A percentile compares a stretch with the other conserved stretches of the same genome.
Conservation (phyloP, 2,329 filamentous ascomycete species). For the Colletotrichum orchidophilum region DNA sequence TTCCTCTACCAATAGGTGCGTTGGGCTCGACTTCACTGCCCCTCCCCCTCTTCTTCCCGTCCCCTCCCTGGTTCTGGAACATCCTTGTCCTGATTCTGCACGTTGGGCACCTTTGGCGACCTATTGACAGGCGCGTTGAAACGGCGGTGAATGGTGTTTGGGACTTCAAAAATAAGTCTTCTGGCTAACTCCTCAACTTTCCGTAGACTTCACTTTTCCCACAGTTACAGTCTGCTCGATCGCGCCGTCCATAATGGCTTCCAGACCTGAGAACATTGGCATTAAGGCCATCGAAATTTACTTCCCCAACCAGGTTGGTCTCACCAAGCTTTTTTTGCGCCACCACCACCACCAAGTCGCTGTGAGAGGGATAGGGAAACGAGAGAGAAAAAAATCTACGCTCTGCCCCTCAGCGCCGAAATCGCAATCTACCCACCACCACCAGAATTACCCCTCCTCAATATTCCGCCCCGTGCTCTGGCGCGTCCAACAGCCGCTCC, state of each 20-base stretch:
- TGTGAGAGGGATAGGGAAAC: neutral
- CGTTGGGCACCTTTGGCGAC: conserved; percentile 17
- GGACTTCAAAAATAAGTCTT: conserved; percentile 16
- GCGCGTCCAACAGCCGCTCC: neutral
- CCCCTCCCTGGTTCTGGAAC: conserved; percentile 3
- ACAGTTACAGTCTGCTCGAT: neutral
- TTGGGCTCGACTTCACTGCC: conserved; percentile 2
- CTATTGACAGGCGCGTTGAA: conserved; percentile 21
- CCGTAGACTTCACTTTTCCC: neutral
- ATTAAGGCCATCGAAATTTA: conserved; percentile 95
- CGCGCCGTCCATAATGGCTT: conserved; percentile 65
- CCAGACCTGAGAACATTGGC: conserved; percentile 86
- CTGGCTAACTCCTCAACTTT: conserved; percentile 8
- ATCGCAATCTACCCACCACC: conserved; percentile 28
- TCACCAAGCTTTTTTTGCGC: conserved; percentile 26
- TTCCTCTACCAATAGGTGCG: conserved; percentile 20
- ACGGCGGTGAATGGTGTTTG: conserved; percentile 35
- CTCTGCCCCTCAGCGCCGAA: conserved; percentile 33
- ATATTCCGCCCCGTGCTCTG: conserved; percentile 32
- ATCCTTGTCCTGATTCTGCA: conserved; percentile 24
- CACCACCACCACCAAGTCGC: conserved; percentile 4
- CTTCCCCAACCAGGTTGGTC: conserved; percentile 82
- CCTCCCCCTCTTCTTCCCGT: conserved; percentile 17
- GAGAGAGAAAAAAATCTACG: neutral
- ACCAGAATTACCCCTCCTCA: conserved; percentile 27